These are phyloP conservation scores for grape (Vitis vinifera) DNA, from an alignment of 164 flowering plant species.

Conservation along the genomic window DNA sequence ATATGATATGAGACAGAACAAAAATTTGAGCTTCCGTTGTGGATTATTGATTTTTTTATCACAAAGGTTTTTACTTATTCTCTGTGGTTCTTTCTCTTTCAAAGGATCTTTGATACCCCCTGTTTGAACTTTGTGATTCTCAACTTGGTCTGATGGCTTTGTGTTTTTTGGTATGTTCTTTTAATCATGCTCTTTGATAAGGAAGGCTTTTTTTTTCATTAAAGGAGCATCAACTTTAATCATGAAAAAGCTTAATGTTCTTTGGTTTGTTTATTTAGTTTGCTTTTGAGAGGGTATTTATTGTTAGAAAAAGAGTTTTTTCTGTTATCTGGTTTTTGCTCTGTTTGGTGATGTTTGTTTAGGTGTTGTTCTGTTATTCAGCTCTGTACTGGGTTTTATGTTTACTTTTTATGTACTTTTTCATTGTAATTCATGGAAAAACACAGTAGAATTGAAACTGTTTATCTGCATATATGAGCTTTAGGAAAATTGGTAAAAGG, in stretches of 20 bases:
- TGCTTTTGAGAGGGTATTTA: background rate
- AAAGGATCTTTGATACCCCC: too few relatives aligned
- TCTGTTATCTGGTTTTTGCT: slow-evolving; percentile 4
- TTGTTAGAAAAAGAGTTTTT: background rate
- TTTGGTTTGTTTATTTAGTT: background rate
- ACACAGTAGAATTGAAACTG: background rate
- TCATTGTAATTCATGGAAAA: background rate
- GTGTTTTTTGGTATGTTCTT: too few relatives aligned
- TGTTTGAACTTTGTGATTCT: too few relatives aligned
- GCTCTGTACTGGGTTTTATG: background rate
- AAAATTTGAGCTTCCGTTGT: background rate
- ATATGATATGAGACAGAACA: too few relatives aligned
- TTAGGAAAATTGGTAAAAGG: too few relatives aligned
- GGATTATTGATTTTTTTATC: too few relatives aligned
- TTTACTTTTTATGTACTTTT: background rate
- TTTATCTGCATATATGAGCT: background rate
- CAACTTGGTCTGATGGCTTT: too few relatives aligned
- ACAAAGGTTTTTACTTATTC: too few relatives aligned
- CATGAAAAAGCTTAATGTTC: background rate
- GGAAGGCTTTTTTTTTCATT: background rate
- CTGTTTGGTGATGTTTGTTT: slow-evolving; percentile 6
- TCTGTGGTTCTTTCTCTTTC: too few relatives aligned
- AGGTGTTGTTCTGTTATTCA: background rate
- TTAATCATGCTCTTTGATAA: background rate
- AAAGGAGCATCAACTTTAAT: background rate